Evolutionary conservation across 148 eudicot genomes (phyloP).

Genomic region (Chenopodium album): DNA sequence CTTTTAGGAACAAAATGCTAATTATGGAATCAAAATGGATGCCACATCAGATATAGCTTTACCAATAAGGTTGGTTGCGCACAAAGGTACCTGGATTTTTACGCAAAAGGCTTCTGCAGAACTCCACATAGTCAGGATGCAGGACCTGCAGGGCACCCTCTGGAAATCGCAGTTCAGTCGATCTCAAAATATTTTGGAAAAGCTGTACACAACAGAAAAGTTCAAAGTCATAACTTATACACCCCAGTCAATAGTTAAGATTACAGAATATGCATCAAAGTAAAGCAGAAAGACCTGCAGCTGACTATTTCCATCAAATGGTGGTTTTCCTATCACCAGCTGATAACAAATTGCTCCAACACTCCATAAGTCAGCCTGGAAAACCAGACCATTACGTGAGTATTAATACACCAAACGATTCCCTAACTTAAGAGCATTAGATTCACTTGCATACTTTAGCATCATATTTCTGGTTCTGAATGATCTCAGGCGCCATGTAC

Average conservation of each 20-base stretch:
- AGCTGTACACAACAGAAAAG: conserved; percentile 33
- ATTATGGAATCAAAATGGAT: background rate
- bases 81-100: conserved; percentile 41
- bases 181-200: conserved; percentile 45
- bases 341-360: conserved; percentile 55
- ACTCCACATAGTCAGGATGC: conserved; percentile 46
- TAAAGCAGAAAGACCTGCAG: conserved; percentile 28
- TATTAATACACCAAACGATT: background rate
- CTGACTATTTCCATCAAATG: conserved; percentile 45
- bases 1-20: background rate
- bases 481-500: conserved; percentile 58
- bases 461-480: conserved; percentile 52
- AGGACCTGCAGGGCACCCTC: conserved; percentile 39
- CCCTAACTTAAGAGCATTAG: background rate
- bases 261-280: background rate
- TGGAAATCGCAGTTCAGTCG: conserved; percentile 44
- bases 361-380: conserved; percentile 60
- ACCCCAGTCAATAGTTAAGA: background rate
- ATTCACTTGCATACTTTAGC: conserved; percentile 41
- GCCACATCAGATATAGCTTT: conserved; percentile 2
- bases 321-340: conserved; percentile 50
- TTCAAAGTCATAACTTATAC: background rate
- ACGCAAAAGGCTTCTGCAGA: conserved; percentile 52
- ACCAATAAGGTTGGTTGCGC: conserved; percentile 4
- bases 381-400: background rate